These are phyloP conservation scores for Bombardia bombarda DNA, from an alignment of 495 filamentous ascomycete species.

Conservation along the genomic window DNA sequence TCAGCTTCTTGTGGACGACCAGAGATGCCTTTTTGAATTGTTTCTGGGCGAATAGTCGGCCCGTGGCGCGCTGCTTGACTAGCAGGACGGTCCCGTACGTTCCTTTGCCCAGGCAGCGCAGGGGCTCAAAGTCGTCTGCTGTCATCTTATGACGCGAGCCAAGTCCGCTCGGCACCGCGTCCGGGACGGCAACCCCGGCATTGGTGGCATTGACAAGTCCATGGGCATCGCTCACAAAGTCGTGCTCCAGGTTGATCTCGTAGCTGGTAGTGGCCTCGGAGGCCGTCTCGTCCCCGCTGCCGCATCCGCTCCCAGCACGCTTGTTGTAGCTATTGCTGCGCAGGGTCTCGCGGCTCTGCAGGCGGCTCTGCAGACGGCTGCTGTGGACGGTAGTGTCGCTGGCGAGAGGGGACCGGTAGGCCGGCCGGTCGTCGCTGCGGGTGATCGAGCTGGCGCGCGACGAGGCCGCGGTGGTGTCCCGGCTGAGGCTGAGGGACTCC, in stretches of 20 bases:
- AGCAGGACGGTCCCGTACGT: constrained; percentile 89
- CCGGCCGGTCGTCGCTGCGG: constrained; percentile 30
- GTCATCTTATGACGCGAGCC: constrained; percentile 68
- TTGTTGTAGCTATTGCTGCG: constrained; percentile 20
- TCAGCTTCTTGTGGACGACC: constrained; percentile 81
- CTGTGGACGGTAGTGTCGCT: constrained; percentile 17
- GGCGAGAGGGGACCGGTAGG: constrained; percentile 9
- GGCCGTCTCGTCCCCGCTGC: constrained; percentile 32
- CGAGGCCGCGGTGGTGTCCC: constrained; percentile 29
- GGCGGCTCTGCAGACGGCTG: too few relatives aligned
- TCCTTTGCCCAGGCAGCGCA: constrained; percentile 96
- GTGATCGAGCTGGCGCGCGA: constrained; percentile 35
- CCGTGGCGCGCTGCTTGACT: constrained; percentile 79
- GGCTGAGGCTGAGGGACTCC: constrained; percentile 51
- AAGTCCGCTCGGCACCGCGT: constrained; percentile 36
- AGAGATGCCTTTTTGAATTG: constrained; percentile 95
- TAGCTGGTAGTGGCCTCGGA: constrained; percentile 55
- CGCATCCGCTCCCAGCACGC: constrained; percentile 16
- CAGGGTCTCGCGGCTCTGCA: constrained; percentile 10
- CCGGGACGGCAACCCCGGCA: constrained; percentile 9
- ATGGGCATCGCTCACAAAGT: constrained; percentile 64
- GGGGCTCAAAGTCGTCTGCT: constrained; percentile 76
- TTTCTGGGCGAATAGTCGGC: constrained; percentile 92
- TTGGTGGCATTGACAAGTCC: too few relatives aligned
- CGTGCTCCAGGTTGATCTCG: constrained; percentile 78